Evolutionary conservation across 2,329 filamentous ascomycete genomes (phyloP).

Genomic region (Arthrinium phaeospermum): DNA sequence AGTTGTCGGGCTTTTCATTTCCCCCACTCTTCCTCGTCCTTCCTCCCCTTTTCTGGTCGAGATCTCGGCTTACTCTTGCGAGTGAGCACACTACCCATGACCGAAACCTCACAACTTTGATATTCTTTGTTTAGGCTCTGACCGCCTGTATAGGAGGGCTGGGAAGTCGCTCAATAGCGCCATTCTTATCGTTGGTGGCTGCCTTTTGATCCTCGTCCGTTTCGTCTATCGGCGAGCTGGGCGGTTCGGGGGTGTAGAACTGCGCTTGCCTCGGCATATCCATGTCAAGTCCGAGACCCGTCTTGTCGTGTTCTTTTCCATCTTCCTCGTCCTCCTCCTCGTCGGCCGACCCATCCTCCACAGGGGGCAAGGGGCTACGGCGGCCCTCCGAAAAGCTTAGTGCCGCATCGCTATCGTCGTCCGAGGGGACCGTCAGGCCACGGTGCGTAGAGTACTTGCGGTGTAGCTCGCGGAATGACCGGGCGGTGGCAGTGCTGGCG

Average conservation of each 20-base stretch:
- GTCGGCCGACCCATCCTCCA: conserved; percentile 47
- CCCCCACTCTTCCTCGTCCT: neutral
- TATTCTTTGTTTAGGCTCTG: conserved; percentile 32
- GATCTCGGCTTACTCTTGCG: neutral
- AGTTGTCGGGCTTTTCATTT: neutral
- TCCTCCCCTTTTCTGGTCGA: neutral
- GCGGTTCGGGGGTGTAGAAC: conserved; percentile 51
- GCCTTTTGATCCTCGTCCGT: conserved; percentile 30
- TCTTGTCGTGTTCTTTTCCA: conserved; percentile 25
- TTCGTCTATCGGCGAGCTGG: conserved; percentile 37
- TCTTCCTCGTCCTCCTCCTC: conserved; percentile 37
- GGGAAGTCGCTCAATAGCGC: conserved; percentile 34
- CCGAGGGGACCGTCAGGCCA: conserved; percentile 55
- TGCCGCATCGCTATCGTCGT: conserved; percentile 66
- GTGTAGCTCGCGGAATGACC: conserved; percentile 68
- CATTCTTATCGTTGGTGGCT: conserved; percentile 25
- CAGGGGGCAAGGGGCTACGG: conserved; percentile 59
- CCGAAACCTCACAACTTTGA: neutral
- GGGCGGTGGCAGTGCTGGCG: conserved; percentile 69
- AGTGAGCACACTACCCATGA: too few relatives aligned
- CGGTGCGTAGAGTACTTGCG: conserved; percentile 60
- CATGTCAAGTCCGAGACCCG: conserved; percentile 9
- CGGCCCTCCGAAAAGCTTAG: conserved; percentile 65
- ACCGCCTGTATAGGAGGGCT: conserved; percentile 43
- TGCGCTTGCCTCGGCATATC: conserved; percentile 37